phyloP scores from a whole-genome alignment of 331 rosid species.

The Ulmus americana region DNA sequence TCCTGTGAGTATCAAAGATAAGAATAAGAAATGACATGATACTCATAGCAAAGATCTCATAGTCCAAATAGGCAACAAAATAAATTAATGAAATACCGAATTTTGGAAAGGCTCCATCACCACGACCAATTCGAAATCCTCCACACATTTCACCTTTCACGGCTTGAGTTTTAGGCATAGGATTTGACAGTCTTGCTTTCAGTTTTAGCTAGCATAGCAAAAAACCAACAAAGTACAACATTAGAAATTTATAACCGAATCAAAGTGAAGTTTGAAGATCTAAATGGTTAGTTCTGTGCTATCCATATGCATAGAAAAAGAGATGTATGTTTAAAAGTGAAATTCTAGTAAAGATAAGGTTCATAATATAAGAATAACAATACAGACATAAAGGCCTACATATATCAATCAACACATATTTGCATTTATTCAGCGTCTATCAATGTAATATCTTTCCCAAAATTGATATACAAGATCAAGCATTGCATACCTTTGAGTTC shows the following conservation, averaged over 20 bases:
- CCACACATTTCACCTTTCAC: slow-evolving; percentile 79
- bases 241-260: neutral
- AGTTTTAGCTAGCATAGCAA: slow-evolving; percentile 44
- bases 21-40: slow-evolving; percentile 6
- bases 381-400: neutral
- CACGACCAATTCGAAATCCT: slow-evolving; percentile 62
- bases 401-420: neutral
- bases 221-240: slow-evolving; percentile 12
- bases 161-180: slow-evolving; percentile 73
- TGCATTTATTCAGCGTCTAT: neutral
- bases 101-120: slow-evolving; percentile 42
- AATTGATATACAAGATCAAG: neutral
- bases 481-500: slow-evolving; percentile 48
- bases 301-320: neutral
- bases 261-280: slow-evolving; percentile 12
- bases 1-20: slow-evolving; percentile 28
- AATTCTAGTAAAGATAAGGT: neutral
- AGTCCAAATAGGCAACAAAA: slow-evolving; percentile 12
- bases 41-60: slow-evolving; percentile 15
- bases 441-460: neutral
- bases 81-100: slow-evolving; percentile 30
- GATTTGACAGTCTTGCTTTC: slow-evolving; percentile 85
- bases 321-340: neutral
- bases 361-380: neutral
- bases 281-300: neutral